These are phyloP conservation scores for Effrenium voratum DNA, from an alignment of 73 alveolate species.

Conservation along the genomic window DNA sequence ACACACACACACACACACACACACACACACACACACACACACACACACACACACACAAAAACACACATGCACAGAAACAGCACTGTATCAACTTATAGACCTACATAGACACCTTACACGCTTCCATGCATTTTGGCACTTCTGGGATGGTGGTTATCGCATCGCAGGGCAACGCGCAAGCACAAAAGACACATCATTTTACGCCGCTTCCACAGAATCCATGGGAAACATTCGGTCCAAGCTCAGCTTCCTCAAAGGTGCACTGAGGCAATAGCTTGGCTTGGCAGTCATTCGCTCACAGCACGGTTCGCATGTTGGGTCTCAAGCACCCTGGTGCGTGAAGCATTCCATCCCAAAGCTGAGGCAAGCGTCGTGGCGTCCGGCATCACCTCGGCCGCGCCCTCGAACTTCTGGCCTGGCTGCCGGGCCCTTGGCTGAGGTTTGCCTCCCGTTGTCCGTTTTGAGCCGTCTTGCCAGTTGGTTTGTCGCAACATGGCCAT, in stretches of 20 bases:
- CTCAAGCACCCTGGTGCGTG: too few relatives aligned
- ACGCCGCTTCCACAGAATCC: background rate
- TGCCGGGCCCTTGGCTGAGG: background rate
- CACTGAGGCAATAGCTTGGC: background rate
- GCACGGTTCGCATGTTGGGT: too few relatives aligned
- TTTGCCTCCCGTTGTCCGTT: background rate
- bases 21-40: too few relatives aligned
- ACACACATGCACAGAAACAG: too few relatives aligned
- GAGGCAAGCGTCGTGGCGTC: slow-evolving; percentile 61
- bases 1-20: too few relatives aligned
- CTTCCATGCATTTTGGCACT: too few relatives aligned
- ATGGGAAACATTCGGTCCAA: background rate
- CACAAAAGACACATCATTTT: background rate
- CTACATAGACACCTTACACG: too few relatives aligned
- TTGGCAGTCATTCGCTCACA: background rate
- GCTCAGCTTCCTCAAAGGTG: background rate
- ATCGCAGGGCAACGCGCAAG: too few relatives aligned
- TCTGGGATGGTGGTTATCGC: too few relatives aligned
- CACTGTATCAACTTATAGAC: too few relatives aligned
- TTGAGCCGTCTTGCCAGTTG: background rate
- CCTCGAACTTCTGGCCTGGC: slow-evolving; percentile 59
- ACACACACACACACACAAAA: too few relatives aligned
- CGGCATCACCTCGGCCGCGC: slow-evolving; percentile 69
- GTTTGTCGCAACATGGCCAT: background rate
- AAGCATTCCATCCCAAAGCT: background rate